phyloP scores from a whole-genome alignment of 108 stramenopile genomes.

The Skeletonema potamos region DNA sequence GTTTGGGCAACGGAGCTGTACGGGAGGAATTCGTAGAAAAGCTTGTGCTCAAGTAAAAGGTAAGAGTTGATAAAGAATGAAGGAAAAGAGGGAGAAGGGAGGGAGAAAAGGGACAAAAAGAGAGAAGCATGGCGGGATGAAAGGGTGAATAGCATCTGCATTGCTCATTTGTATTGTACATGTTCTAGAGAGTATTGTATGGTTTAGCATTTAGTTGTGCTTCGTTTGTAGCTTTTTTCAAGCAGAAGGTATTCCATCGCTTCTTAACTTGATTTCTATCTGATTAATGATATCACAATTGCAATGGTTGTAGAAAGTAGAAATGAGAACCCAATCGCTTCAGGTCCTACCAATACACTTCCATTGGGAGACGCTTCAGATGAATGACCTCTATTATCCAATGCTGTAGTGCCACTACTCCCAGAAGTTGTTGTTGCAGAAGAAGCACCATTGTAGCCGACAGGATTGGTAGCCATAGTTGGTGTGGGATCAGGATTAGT shows the following conservation, averaged over 20 bases:
- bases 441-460: not conserved
- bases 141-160: too few species aligned
- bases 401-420: not conserved
- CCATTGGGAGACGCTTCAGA: not conserved
- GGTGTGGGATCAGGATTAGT: not conserved
- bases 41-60: not conserved
- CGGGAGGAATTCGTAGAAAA: not conserved
- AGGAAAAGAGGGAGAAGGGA: not conserved
- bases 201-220: too few species aligned
- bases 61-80: not conserved
- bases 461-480: not conserved
- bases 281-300: not conserved
- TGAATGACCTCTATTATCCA: not conserved
- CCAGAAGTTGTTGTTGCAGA: not conserved
- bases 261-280: too few species aligned
- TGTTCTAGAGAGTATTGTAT: too few species aligned
- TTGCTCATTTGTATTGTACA: too few species aligned
- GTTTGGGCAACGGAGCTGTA: too few species aligned
- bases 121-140: too few species aligned
- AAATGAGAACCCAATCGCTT: not conserved
- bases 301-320: not conserved
- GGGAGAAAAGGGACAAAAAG: not conserved
- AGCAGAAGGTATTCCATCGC: too few species aligned
- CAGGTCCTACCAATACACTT: not conserved
- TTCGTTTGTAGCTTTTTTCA: too few species aligned